A percentile compares a stretch with the other conserved stretches of the same genome.
These are phyloP conservation scores for Hericium coralloides DNA, from an alignment of 768 basidiomycete species.

Conservation along the genomic window DNA sequence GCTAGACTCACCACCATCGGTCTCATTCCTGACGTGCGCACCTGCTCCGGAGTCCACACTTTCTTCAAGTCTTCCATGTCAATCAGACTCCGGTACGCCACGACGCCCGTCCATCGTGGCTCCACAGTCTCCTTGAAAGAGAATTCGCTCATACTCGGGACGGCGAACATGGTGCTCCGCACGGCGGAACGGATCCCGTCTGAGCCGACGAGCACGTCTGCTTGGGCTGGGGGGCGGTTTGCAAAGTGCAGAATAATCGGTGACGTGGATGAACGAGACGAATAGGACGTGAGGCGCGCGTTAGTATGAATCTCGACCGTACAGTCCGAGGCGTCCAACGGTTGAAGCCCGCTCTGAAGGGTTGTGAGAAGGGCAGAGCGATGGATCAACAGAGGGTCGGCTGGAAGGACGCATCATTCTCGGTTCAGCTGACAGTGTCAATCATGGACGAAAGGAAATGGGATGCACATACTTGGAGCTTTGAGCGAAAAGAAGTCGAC, in stretches of 20 bases:
- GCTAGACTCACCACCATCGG: background rate
- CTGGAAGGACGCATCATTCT: background rate
- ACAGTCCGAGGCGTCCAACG: background rate
- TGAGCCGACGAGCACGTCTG: background rate
- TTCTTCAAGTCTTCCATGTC: background rate
- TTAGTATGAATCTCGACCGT: background rate
- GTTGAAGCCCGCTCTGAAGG: background rate
- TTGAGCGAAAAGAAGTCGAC: background rate
- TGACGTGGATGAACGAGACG: too few relatives aligned
- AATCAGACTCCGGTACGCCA: background rate
- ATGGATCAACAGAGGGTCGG: background rate
- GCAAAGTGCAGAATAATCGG: background rate
- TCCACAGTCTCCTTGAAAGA: background rate
- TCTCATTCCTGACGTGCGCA: too few relatives aligned
- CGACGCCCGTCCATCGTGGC: background rate
- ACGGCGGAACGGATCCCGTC: slow-evolving; percentile 1
- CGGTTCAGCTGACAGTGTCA: too few relatives aligned
- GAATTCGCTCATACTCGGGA: background rate
- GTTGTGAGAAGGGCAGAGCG: background rate
- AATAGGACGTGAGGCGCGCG: background rate
- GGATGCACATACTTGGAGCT: background rate
- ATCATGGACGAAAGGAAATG: background rate
- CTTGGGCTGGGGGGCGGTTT: background rate
- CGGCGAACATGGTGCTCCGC: background rate
- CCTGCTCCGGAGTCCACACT: too few relatives aligned